These are phyloP conservation scores for Cylindrotheca fusiformis DNA, from an alignment of 108 stramenopile species.

Conservation along the genomic window DNA sequence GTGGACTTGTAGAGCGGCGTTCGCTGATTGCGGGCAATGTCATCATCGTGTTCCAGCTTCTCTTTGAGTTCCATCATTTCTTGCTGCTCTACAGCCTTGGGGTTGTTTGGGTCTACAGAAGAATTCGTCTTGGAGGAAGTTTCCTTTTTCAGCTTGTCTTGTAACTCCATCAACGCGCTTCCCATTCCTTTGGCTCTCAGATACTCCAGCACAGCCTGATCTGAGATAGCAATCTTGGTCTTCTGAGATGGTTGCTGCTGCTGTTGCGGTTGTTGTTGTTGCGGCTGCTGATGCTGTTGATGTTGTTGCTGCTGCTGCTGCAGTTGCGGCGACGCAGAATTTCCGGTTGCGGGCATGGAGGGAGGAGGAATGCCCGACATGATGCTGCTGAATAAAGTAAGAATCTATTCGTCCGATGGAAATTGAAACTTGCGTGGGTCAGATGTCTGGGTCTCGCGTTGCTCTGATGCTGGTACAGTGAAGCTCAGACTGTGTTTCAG, in stretches of 20 bases:
- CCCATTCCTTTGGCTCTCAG: slow-evolving; percentile 65
- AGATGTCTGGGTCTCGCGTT: too few relatives aligned
- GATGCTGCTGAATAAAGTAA: neutral
- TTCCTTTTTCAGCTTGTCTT: slow-evolving; percentile 24
- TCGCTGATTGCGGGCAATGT: slow-evolving; percentile 22
- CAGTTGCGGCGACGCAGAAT: neutral
- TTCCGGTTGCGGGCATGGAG: too few relatives aligned
- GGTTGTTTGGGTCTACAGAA: neutral
- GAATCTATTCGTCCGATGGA: too few relatives aligned
- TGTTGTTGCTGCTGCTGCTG: neutral
- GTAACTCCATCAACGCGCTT: slow-evolving; percentile 55
- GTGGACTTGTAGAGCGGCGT: slow-evolving; percentile 43
- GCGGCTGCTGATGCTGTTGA: neutral
- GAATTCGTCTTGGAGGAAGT: slow-evolving; percentile 1
- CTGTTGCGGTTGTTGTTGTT: neutral
- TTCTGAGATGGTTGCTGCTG: neutral
- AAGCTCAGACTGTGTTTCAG: too few relatives aligned
- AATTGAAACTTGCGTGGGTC: too few relatives aligned
- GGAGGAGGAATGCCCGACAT: neutral
- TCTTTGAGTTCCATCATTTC: slow-evolving; percentile 8
- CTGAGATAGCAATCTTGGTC: slow-evolving; percentile 16
- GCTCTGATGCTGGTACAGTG: too few relatives aligned
- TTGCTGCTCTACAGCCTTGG: neutral
- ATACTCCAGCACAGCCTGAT: slow-evolving; percentile 67
- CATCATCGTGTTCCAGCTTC: slow-evolving; percentile 33